Evolutionary conservation across 2,329 filamentous ascomycete species (phyloP).

Genomic region (Didymosphaeria variabile): DNA sequence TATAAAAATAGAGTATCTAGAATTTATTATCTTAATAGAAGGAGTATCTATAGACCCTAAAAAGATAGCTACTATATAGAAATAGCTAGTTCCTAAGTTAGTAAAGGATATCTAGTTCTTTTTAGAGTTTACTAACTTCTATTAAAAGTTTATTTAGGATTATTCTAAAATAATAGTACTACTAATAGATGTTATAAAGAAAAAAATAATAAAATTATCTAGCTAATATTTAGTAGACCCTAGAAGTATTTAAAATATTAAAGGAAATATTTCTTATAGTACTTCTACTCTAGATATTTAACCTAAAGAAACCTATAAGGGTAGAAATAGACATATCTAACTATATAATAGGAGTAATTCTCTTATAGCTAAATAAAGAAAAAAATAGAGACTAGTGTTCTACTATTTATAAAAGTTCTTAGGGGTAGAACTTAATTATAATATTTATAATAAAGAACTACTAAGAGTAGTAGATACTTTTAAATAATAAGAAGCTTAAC

Average conservation of each 20-base stretch:
- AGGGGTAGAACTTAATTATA: conserved; percentile 19
- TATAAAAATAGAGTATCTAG: not conserved
- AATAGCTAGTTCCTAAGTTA: too few species aligned
- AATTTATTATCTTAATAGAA: not conserved
- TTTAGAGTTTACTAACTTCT: not conserved
- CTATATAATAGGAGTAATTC: too few species aligned
- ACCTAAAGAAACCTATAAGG: too few species aligned
- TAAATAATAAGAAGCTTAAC: too few species aligned
- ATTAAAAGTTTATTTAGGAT: too few species aligned
- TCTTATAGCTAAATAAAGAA: conserved; percentile 12
- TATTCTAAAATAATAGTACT: not conserved
- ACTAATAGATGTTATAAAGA: conserved; percentile 10
- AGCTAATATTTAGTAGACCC: not conserved
- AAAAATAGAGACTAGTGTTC: conserved; percentile 29
- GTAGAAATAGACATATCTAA: too few species aligned
- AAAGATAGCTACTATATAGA: too few species aligned
- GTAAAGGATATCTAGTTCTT: not conserved
- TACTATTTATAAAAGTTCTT: conserved; percentile 32
- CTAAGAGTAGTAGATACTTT: not conserved
- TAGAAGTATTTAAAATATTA: too few species aligned
- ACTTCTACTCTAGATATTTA: too few species aligned
- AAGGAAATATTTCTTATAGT: too few species aligned
- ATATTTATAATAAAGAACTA: conserved; percentile 25
- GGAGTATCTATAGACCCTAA: not conserved
- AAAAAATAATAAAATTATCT: not conserved